Conservation (phyloP, 768 basidiomycete genomes). For the Gymnopilus dilepis region DNA sequence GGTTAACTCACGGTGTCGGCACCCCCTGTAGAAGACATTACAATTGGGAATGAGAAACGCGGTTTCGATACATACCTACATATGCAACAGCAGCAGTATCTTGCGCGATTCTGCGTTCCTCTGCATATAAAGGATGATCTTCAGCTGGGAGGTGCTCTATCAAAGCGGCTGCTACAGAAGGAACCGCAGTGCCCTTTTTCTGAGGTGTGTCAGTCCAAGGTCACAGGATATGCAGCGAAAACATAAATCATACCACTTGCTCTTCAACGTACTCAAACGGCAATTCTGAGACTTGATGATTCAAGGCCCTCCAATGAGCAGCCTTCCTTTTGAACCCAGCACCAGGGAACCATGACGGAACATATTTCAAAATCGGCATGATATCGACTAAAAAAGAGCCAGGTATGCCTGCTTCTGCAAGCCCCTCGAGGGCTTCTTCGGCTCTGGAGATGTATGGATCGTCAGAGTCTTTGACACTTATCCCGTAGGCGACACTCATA, state of each 20-base stretch:
- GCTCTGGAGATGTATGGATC: constrained; percentile 43
- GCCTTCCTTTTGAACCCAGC: constrained; percentile 37
- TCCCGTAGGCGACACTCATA: constrained; percentile 37
- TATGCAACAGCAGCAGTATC: constrained; percentile 25
- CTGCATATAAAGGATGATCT: constrained; percentile 19
- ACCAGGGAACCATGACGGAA: constrained; percentile 47
- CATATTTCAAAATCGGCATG: constrained; percentile 33
- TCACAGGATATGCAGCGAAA: not conserved
- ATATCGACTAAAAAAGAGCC: constrained; percentile 27
- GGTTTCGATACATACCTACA: constrained; percentile 21
- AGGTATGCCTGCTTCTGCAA: constrained; percentile 31
- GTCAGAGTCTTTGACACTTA: constrained; percentile 33
- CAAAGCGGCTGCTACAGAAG: constrained; percentile 21
- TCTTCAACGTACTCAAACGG: constrained; percentile 24
- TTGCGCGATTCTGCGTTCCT: constrained; percentile 26
- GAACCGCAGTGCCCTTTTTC: constrained; percentile 23
- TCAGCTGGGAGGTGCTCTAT: constrained; percentile 25
- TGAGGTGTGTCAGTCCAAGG: not conserved
- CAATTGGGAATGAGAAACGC: not conserved
- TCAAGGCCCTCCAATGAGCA: constrained; percentile 17
- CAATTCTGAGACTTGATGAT: constrained; percentile 12
- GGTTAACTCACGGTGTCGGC: constrained; percentile 27
- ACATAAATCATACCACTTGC: constrained; percentile 19
- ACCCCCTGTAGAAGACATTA: constrained; percentile 13
- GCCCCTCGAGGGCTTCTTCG: constrained; percentile 33